Percentiles rank a stretch among this genome's conserved stretches.
Evolutionary conservation across 1,284 basidiomycete species (phyloP).

Genomic region (Ustilago shanxiensis): DNA sequence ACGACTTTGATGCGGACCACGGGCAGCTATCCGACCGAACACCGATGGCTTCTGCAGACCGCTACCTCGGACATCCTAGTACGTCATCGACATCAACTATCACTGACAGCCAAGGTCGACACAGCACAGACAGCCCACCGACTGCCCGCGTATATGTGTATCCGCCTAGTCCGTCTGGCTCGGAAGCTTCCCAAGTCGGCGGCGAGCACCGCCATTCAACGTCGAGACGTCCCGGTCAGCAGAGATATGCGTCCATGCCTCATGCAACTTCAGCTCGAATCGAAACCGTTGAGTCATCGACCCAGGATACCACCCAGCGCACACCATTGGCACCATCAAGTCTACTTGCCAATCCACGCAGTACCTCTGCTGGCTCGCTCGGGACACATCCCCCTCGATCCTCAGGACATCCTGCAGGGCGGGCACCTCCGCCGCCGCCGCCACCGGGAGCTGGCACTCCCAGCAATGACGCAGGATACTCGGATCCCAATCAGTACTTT

Average conservation of each 20-base stretch:
- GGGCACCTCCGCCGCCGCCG: constrained; percentile 56
- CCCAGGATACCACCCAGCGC: constrained; percentile 14
- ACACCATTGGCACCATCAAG: constrained; percentile 51
- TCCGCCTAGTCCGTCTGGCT: constrained; percentile 58
- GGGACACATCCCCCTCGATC: constrained; percentile 20
- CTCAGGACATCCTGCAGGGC: constrained; percentile 58
- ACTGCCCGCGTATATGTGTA: constrained; percentile 61
- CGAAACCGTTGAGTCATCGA: constrained; percentile 24
- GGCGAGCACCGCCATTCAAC: constrained; percentile 4
- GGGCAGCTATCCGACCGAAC: constrained; percentile 28
- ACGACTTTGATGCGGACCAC: constrained; percentile 18
- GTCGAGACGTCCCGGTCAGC: constrained; percentile 5
- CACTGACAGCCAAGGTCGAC: constrained; percentile 2
- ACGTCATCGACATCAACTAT: constrained; percentile 45
- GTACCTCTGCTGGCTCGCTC: constrained; percentile 24
- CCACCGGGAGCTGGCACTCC: constrained; percentile 18
- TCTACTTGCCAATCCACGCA: constrained; percentile 36
- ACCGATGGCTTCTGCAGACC: constrained; percentile 35
- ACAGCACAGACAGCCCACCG: constrained; percentile 20
- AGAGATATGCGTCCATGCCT: constrained; percentile 38
- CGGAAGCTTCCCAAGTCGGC: constrained; percentile 28
- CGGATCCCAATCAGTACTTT: constrained; percentile 51
- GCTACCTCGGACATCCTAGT: constrained; percentile 36
- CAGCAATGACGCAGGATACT: constrained; percentile 32
- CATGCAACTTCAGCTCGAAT: constrained; percentile 32